Evolutionary conservation across 2,329 filamentous ascomycete species (phyloP).

Genomic region (Clarireedia monteithiana): DNA sequence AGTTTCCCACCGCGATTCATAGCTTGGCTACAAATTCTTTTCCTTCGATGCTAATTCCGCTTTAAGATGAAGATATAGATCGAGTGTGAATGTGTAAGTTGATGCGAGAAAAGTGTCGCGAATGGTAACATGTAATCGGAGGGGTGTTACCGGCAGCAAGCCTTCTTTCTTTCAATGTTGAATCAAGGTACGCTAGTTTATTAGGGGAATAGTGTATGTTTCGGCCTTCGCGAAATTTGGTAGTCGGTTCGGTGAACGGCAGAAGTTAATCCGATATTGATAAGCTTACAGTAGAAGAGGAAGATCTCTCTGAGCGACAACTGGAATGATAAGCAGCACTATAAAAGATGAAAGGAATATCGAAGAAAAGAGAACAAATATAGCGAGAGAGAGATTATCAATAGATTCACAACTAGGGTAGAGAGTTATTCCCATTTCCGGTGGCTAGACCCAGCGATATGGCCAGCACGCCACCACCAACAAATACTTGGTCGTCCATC

Average conservation of each 20-base stretch:
- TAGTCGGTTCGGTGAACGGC: background rate
- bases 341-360: background rate
- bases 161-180: constrained; percentile 9
- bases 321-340: background rate
- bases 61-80: no score
- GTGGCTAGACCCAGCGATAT: background rate
- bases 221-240: background rate
- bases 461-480: background rate
- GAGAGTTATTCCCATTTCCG: background rate
- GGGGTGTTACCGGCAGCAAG: constrained; percentile 6
- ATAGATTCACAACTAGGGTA: background rate
- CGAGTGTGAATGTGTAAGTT: background rate
- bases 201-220: background rate
- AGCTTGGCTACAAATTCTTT: constrained; percentile 46
- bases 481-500: background rate
- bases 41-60: constrained; percentile 9
- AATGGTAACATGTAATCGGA: constrained; percentile 2
- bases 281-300: background rate
- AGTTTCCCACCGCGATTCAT: constrained; percentile 97
- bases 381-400: background rate
- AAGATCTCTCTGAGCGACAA: no score
- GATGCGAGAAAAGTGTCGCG: constrained; percentile 8
- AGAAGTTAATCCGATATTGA: background rate
- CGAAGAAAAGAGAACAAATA: background rate
- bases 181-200: background rate